These are phyloP conservation scores for Annulohypoxylon nitens DNA, from an alignment of 495 filamentous ascomycete species.

Conservation along the genomic window DNA sequence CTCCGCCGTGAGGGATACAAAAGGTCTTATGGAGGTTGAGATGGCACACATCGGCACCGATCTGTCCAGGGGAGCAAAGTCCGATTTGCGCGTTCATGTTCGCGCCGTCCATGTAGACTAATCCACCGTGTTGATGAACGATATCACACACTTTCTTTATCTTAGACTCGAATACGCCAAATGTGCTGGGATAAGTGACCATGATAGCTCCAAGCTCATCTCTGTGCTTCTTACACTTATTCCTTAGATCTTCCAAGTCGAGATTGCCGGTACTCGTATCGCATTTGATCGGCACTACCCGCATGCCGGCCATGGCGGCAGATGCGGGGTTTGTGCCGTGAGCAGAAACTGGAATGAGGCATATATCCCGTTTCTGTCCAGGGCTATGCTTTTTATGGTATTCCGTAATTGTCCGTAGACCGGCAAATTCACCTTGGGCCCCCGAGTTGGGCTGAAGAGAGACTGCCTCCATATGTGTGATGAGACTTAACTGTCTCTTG, in stretches of 20 bases:
- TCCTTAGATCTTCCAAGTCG: conserved; percentile 85
- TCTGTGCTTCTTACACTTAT: conserved; percentile 88
- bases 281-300: conserved; percentile 94
- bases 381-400: conserved; percentile 76
- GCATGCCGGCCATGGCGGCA: conserved; percentile 98
- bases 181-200: conserved; percentile 98
- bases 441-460: conserved; percentile 98
- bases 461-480: conserved; percentile 91
- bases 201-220: conserved; percentile 94
- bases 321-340: conserved; percentile 98
- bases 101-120: conserved; percentile 99
- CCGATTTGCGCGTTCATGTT: conserved; percentile 99
- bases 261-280: conserved; percentile 89
- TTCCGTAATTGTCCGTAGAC: conserved; percentile 91
- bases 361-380: conserved; percentile 81
- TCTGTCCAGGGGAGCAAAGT: conserved; percentile 95
- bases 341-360: conserved; percentile 95
- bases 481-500: conserved; percentile 80
- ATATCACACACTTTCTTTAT: conserved; percentile 88
- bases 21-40: conserved; percentile 99
- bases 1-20: conserved; percentile 98
- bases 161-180: conserved; percentile 93
- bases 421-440: conserved; percentile 96
- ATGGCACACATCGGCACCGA: conserved; percentile 98
- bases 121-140: conserved; percentile 89